phyloP scores from a whole-genome alignment of 108 stramenopile species.

The Ochromonas danica region DNA sequence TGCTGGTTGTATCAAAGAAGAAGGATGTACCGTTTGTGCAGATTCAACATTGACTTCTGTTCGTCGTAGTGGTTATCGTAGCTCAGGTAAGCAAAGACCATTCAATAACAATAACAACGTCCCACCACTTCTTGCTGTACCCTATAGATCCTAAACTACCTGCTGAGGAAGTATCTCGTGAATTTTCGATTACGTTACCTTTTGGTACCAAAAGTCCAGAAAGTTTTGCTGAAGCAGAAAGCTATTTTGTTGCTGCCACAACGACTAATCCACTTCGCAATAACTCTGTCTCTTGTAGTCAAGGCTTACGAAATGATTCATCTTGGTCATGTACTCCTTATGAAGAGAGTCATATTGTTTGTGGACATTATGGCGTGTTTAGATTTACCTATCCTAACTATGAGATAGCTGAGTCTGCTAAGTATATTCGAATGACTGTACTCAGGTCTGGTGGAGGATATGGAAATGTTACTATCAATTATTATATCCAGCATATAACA shows the following conservation, averaged over 20 bases:
- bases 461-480: constrained; percentile 57
- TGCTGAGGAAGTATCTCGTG: constrained; percentile 64
- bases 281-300: constrained; percentile 55
- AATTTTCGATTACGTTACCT: constrained; percentile 63
- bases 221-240: constrained; percentile 70
- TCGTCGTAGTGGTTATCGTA: constrained; percentile 64
- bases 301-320: constrained; percentile 50
- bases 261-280: constrained; percentile 45
- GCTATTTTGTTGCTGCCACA: constrained; percentile 40
- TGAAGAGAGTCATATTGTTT: constrained; percentile 47
- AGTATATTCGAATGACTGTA: constrained; percentile 57
- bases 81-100: background rate
- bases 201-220: constrained; percentile 63
- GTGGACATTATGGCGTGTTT: constrained; percentile 66
- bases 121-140: background rate
- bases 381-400: constrained; percentile 61
- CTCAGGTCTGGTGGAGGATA: constrained; percentile 63
- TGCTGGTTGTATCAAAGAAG: constrained; percentile 55
- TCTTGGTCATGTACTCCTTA: background rate
- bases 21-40: constrained; percentile 60
- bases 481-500: constrained; percentile 56
- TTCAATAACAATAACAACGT: background rate
- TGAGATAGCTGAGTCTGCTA: constrained; percentile 52
- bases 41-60: constrained; percentile 67
- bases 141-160: constrained; percentile 63